Percentiles rank a stretch among this genome's conserved stretches.
These are phyloP conservation scores for Paramecium primaurelia DNA, from an alignment of 73 alveolate genomes.

Conservation along the genomic window DNA sequence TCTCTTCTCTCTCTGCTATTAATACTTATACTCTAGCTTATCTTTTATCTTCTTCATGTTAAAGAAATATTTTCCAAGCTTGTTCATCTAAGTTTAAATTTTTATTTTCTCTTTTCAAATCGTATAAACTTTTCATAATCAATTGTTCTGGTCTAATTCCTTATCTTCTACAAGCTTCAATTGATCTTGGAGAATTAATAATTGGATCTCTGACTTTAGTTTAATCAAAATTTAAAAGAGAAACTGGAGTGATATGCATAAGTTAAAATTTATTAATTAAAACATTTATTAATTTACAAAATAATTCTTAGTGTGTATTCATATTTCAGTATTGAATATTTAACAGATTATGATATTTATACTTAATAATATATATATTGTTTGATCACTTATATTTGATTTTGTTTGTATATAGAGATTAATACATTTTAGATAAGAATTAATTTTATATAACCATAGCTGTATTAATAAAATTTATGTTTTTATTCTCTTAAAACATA, in stretches of 20 bases:
- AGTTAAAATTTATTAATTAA: neutral
- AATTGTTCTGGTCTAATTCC: conserved; percentile 65
- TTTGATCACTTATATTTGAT: too few relatives aligned
- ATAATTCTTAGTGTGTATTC: neutral
- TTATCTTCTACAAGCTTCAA: conserved; percentile 66
- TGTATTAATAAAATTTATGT: neutral
- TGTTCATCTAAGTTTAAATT: conserved; percentile 46
- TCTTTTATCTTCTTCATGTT: conserved; percentile 58
- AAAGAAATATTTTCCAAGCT: neutral
- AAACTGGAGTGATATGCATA: neutral
- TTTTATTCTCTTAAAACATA: neutral
- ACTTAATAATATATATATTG: too few relatives aligned
- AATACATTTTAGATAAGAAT: neutral
- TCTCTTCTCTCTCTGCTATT: conserved; percentile 54
- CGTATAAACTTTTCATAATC: conserved; percentile 46
- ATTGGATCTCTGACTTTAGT: conserved; percentile 42
- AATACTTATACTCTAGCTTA: conserved; percentile 29
- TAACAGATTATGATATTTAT: neutral
- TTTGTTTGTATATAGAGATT: neutral
- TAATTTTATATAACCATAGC: neutral
- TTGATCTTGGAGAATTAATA: conserved; percentile 62
- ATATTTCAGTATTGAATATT: neutral
- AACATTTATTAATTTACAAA: neutral
- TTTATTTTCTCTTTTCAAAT: conserved; percentile 50
- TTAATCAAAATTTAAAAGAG: conserved; percentile 51